These are phyloP conservation scores for Kalanchoe fedtschenkoi DNA, from an alignment of 164 flowering plant genomes.

Conservation along the genomic window DNA sequence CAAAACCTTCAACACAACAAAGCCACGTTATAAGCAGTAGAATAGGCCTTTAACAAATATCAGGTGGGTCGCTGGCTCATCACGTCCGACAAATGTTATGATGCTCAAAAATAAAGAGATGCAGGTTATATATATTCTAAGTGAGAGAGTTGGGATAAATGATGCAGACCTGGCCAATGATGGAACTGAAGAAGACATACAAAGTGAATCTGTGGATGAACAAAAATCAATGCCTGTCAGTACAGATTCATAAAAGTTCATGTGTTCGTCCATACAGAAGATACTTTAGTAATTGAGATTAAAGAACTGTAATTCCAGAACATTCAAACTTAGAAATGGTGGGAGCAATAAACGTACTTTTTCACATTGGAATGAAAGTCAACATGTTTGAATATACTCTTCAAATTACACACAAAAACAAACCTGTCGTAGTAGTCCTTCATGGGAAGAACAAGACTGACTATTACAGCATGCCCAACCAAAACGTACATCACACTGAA, in stretches of 20 bases:
- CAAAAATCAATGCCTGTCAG: slow-evolving; percentile 12
- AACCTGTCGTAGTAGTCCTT: slow-evolving; percentile 44
- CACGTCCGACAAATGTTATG: neutral
- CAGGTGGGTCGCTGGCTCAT: neutral
- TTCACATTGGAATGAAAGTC: too few relatives aligned
- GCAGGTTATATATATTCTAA: neutral
- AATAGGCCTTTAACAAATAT: too few relatives aligned
- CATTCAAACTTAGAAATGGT: neutral
- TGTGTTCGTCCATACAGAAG: neutral
- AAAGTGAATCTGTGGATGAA: slow-evolving; percentile 48
- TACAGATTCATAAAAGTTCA: neutral
- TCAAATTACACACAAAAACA: slow-evolving; percentile 13
- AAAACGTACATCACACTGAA: slow-evolving; percentile 71
- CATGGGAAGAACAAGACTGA: slow-evolving; percentile 55
- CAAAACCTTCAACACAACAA: too few relatives aligned
- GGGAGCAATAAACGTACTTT: neutral
- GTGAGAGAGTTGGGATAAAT: neutral
- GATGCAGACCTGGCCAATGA: slow-evolving; percentile 61
- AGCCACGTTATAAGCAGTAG: neutral
- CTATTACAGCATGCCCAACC: slow-evolving; percentile 66
- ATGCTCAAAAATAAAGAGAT: neutral
- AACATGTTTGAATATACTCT: too few relatives aligned
- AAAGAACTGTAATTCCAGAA: neutral
- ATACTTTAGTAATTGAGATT: neutral
- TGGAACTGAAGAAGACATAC: slow-evolving; percentile 44